Evolutionary conservation across 1,284 basidiomycete genomes (phyloP).

Genomic region (Ganoderma boninense): DNA sequence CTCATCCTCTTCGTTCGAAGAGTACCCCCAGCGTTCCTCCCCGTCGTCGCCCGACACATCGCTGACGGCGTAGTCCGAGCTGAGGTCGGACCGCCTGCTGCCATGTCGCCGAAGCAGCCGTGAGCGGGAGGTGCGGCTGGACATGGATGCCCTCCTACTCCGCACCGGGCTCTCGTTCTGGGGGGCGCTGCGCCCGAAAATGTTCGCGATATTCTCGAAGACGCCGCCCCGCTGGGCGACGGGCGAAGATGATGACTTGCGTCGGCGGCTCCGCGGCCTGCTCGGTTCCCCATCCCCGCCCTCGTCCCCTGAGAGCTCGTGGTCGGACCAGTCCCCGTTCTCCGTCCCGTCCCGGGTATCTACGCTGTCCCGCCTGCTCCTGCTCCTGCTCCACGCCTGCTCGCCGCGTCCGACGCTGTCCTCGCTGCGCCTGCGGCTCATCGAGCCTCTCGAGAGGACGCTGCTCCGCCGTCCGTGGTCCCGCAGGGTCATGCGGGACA

Average conservation of each 20-base stretch:
- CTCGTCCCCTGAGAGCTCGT: conserved; percentile 19
- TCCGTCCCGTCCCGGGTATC: conserved; percentile 47
- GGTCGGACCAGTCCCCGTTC: conserved; percentile 26
- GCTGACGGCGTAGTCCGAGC: conserved; percentile 64
- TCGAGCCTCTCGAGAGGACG: conserved; percentile 52
- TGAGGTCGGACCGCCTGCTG: conserved; percentile 59
- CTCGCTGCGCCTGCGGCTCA: conserved; percentile 58
- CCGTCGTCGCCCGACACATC: conserved; percentile 58
- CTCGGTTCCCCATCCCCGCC: conserved; percentile 39
- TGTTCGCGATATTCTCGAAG: conserved; percentile 72
- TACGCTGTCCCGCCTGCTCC: conserved; percentile 56
- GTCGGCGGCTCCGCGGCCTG: conserved; percentile 33
- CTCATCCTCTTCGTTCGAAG: conserved; percentile 73
- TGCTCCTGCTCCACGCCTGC: conserved; percentile 36
- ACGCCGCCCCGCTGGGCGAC: conserved; percentile 53
- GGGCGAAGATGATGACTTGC: conserved; percentile 45
- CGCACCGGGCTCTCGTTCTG: conserved; percentile 46
- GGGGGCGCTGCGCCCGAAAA: conserved; percentile 65
- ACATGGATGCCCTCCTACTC: conserved; percentile 60
- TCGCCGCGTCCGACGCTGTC: conserved; percentile 49
- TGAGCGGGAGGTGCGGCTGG: conserved; percentile 62
- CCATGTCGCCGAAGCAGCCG: conserved; percentile 62
- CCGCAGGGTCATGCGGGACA: conserved; percentile 77
- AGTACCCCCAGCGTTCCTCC: conserved; percentile 82
- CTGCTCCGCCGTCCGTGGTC: conserved; percentile 62